Percentiles rank a stretch among this genome's conserved stretches.
phyloP scores from a whole-genome alignment of 345 rosid species.

The Litchi chinensis region DNA sequence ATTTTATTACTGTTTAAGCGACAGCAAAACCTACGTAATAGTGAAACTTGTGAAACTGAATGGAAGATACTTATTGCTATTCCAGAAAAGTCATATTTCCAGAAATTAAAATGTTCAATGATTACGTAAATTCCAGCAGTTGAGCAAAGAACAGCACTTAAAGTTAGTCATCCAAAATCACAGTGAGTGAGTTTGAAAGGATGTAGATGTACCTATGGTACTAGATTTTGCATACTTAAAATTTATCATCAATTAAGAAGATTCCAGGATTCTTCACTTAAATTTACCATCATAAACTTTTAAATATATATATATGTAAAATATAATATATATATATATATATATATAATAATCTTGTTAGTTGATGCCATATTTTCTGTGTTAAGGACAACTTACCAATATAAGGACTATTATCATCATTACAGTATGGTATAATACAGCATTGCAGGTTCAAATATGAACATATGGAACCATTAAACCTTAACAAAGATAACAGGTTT shows the following conservation, averaged over 20 bases:
- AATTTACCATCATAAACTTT: too few relatives aligned
- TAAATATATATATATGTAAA: too few relatives aligned
- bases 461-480: not conserved
- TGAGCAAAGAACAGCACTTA: not conserved
- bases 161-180: not conserved
- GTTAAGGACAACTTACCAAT: not conserved
- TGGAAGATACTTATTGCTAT: not conserved
- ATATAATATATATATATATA: too few relatives aligned
- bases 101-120: not conserved
- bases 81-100: not conserved
- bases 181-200: not conserved
- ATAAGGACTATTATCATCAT: not conserved
- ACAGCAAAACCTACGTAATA: conserved; percentile 12
- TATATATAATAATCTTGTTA: too few relatives aligned
- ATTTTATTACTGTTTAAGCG: conserved; percentile 29
- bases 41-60: conserved; percentile 2
- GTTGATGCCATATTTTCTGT: not conserved
- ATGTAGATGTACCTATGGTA: not conserved
- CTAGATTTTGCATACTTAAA: too few relatives aligned
- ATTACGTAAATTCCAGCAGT: too few relatives aligned
- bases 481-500: not conserved
- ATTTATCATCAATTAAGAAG: too few relatives aligned
- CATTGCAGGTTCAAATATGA: not conserved
- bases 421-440: not conserved
- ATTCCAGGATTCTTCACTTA: too few relatives aligned